Base-by-base conservation (phyloP, 345 rosid species). In the Pistacia vera region DNA sequence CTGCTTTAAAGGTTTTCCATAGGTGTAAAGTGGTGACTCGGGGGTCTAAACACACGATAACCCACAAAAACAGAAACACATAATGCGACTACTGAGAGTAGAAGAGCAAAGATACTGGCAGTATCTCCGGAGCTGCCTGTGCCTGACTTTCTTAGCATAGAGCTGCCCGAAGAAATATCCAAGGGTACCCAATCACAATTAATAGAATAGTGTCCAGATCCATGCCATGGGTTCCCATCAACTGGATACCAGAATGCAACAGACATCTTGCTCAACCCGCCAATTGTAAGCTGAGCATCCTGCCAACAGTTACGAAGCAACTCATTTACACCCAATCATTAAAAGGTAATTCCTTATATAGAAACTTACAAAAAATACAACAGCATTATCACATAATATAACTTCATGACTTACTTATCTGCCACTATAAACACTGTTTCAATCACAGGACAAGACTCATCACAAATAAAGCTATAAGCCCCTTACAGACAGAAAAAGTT, bases 171-270 rank as follows among this genome's bases (percentile, higher is more conserved):
- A 57, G 93, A 77, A 68, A 92, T 81, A 59, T 93, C 97, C 83
- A 96, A 54, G 4, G 88, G 82, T 28, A 87, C 79, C 99, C 99
- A 96, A 66, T 91, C 91, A 64, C 99, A 96, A 85, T 85, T 85
- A 62, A 92, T 82, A n/a, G 95, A 80, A 78, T 88, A 96, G 81
- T 96, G 99, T 25, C 90, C 93, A 11, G 98, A 91, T 63, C 93
- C 92, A 49, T 88, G 93, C 99, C 99, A 96, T 10, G 92, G 83
- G 33, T 83, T 90, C 79, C 90, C 89, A 8, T 88, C 90, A 20
- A 81, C 88, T 13, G 99, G 97, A 82, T 93, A 96, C 99, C 99
- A 93, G 88, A 92, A 92, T 77, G 95, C 97, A 60, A 81, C 97
- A 8, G 98, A 83, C 91, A 93, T 88, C 83, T 91, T 91, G 85